Base-by-base conservation (phyloP, 1,284 basidiomycete species). In the Crepidotus sp. region DNA sequence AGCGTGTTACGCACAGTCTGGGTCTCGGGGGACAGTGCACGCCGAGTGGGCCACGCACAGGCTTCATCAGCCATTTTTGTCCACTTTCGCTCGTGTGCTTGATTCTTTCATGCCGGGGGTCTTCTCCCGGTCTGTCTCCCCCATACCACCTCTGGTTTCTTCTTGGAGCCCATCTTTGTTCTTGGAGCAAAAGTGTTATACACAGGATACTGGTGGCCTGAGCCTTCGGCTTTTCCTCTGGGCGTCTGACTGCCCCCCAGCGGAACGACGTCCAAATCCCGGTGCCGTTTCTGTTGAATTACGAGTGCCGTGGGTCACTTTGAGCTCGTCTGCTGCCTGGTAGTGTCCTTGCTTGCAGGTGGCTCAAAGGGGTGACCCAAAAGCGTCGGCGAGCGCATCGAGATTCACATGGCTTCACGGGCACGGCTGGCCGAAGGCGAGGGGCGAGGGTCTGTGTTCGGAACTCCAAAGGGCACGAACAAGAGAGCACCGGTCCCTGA, bases 321-420 rank as follows among this genome's bases (percentile, higher is more conserved):
- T 42, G 51, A 40, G 55, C 44, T 54, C 56, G 55, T 53, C 46
- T 51, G 53, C 58, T 58, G 53, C 49, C 50, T 27, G 33, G 22
- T 27, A 32, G 22, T 51, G 45, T 54, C 50, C 49, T 46, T 54
- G 51, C 49, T 48, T 44, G 55, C 53, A 48, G 54, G 55, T 41
- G 41, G 42, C 33, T 42, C 39, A 48, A 52, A 55, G 62, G 61
- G 45, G 60, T 54, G 60, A 65, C 60, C 55, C 65, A 65, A 54
- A 71, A 72, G 69, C 65, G 66, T 63, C 61, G 68, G 66, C 61
- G 62, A 57, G 59, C 67, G 67, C 69, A 67, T 62, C 61, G 61
- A 70, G 69, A 70, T 61, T 53, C 54, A 57, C 67, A 65, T 71
- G 70, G 70, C 66, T 69, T 61, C 68, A 62, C 57, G 57, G 39